Base-by-base conservation (phyloP, 371 early-diverging fungal genomes). In the Rhizopus stolonifer region DNA sequence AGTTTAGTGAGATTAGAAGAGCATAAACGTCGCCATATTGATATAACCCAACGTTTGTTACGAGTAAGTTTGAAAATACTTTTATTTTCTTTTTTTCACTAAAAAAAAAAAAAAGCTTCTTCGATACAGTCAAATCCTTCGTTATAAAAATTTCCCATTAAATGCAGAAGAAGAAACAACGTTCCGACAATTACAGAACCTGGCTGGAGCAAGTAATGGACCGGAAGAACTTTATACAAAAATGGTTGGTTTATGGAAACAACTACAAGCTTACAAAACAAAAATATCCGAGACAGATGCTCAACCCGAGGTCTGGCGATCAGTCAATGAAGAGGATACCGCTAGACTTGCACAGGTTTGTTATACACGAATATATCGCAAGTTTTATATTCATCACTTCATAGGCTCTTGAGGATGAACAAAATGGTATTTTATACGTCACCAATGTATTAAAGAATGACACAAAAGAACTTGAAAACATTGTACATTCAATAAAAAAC, bases 1-100 rank as follows among this genome's bases (percentile, higher is more conserved):
- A 66, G 66, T n/a, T 42, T 61, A 31, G 61, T 67, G 13, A 66
- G 60, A 22, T 44, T 70, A 36, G 73, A 73, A 25, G 73, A 73
- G 39, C 69, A 72, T 49, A 68, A 62, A 50, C 65, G 77, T 19
- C 70, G 70, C 9, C 65, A 62, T 49, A 60, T 60, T 26, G 48
- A 65, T 19, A 52, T 69, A 17, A 57, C 58, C 18, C 54, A 63
- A 42, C 32, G 70, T 44, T 29, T 65, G 43, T 49, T 69, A 46
- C 52, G 63, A 50, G 70, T 69, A 63, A 45, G 48, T 23, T 4
- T 44, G 14, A 17, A 15, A 4, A n/a, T 18, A 23, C 18, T 60
- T 22, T 17, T 18, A 1, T 46, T 34, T 18, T 26, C 33, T 11
- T 50, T 15, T 10, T 17, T 10, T 45, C n/a, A n/a, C n/a, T n/a